A percentile compares a stretch with the other conserved stretches of the same genome.
Conservation (phyloP, 148 eudicot species). For the Talinum fruticosum region DNA sequence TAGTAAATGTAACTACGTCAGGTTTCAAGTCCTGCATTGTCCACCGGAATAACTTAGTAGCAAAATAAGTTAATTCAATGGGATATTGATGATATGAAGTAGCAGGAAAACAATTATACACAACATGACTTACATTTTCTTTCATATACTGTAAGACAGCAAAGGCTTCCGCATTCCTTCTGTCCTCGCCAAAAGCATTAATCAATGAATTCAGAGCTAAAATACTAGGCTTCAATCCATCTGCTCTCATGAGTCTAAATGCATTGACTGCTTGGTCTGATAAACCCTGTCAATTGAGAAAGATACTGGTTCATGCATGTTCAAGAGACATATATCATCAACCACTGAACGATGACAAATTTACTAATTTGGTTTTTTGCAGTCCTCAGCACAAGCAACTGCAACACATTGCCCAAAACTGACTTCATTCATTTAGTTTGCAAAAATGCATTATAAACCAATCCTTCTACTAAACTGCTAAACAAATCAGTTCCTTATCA, state of each 20-base stretch:
- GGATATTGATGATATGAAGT: background rate
- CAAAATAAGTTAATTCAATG: background rate
- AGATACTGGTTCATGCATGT: slow-evolving; percentile 1
- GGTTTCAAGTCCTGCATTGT: slow-evolving; percentile 79
- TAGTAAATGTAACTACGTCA: slow-evolving; percentile 90
- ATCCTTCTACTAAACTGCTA: background rate
- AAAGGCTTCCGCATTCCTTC: slow-evolving; percentile 86
- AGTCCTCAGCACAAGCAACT: background rate
- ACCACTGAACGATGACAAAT: background rate
- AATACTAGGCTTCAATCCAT: slow-evolving; percentile 78
- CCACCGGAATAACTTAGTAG: slow-evolving; percentile 9
- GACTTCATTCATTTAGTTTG: background rate
- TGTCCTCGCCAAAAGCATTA: slow-evolving; percentile 94
- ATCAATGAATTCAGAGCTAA: slow-evolving; percentile 85
- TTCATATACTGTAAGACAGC: slow-evolving; percentile 91
- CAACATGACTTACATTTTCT: slow-evolving; percentile 58
- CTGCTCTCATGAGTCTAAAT: slow-evolving; percentile 81
- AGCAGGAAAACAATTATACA: slow-evolving; percentile 2
- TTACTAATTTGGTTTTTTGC: background rate
- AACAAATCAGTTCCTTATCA: background rate
- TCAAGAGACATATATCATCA: slow-evolving; percentile 4
- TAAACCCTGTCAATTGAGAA: slow-evolving; percentile 64
- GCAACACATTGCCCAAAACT: background rate
- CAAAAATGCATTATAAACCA: background rate
- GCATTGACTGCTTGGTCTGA: slow-evolving; percentile 92